Percentiles rank a stretch among this genome's conserved stretches.
Conservation (phyloP, 345 rosid species). For the Gossypioides kirkii region DNA sequence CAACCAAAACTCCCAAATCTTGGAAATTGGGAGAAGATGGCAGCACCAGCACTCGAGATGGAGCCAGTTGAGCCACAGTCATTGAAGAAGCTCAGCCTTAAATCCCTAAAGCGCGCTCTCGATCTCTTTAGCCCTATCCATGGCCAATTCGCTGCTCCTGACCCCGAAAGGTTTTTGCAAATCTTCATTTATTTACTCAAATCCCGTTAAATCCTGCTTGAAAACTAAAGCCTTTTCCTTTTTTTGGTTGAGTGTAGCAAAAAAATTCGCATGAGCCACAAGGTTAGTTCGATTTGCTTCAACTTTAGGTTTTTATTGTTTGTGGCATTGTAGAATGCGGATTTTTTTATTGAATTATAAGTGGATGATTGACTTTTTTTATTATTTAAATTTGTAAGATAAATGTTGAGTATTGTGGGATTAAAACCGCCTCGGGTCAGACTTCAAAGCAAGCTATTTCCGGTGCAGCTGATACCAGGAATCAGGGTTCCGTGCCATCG, state of each 20-base stretch:
- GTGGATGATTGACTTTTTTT: not conserved
- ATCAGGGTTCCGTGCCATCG: slow-evolving; percentile 40
- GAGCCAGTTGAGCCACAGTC: slow-evolving; percentile 94
- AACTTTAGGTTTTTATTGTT: not conserved
- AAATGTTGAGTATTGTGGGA: not conserved
- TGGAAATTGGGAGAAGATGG: slow-evolving; percentile 25
- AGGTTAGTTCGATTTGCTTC: slow-evolving; percentile 45
- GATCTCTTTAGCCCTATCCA: slow-evolving; percentile 84
- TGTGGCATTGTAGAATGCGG: not conserved
- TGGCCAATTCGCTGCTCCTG: slow-evolving; percentile 74
- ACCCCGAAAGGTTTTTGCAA: slow-evolving; percentile 59
- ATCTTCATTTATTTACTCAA: not conserved
- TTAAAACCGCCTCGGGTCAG: slow-evolving; percentile 30
- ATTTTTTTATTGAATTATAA: not conserved
- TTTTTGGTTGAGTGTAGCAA: slow-evolving; percentile 45
- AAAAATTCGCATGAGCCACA: slow-evolving; percentile 73
- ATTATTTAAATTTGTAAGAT: slow-evolving; percentile 6
- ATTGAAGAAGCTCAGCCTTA: slow-evolving; percentile 78
- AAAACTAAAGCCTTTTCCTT: not conserved
- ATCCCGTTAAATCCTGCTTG: not conserved
- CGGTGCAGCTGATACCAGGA: slow-evolving; percentile 18
- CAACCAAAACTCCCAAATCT: not conserved
- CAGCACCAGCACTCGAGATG: slow-evolving; percentile 51
- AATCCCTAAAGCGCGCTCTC: slow-evolving; percentile 76
- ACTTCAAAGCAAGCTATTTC: slow-evolving; percentile 36